phyloP scores from a whole-genome alignment of 148 eudicot species.

The Fagopyrum homotropicum region DNA sequence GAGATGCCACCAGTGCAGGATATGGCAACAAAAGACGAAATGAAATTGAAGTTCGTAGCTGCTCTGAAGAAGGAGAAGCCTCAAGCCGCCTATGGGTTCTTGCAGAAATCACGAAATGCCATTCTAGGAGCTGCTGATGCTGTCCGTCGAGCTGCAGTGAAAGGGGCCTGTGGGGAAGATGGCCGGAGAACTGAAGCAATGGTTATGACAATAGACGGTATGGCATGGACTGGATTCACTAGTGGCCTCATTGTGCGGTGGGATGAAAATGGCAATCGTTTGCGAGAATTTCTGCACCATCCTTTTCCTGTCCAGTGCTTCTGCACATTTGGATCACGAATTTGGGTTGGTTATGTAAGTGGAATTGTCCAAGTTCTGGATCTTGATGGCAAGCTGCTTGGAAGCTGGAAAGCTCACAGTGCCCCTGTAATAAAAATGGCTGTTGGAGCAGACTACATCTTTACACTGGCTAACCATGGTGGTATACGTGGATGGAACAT shows the following conservation, averaged over 20 bases:
- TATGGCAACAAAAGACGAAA: conserved; percentile 52
- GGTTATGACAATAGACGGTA: conserved; percentile 56
- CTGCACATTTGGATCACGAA: conserved; percentile 63
- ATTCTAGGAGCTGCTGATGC: conserved; percentile 98
- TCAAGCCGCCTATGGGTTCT: conserved; percentile 55
- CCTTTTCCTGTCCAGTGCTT: conserved; percentile 58
- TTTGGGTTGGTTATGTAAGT: conserved; percentile 88
- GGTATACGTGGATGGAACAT: conserved; percentile 93
- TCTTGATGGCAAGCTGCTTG: conserved; percentile 66
- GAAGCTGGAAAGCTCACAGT: conserved; percentile 72
- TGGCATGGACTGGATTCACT: conserved; percentile 78
- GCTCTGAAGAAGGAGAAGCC: conserved; percentile 62
- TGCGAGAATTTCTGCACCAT: conserved; percentile 65
- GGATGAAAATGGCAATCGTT: conserved; percentile 93
- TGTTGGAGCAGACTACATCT: conserved; percentile 65
- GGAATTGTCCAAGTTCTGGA: conserved; percentile 73
- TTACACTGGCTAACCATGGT: conserved; percentile 82
- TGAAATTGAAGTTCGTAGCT: conserved; percentile 47
- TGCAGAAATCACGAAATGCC: conserved; percentile 95
- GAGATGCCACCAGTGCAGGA: conserved; percentile 52
- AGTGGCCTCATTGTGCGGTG: conserved; percentile 87
- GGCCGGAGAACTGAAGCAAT: conserved; percentile 68
- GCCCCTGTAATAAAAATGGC: conserved; percentile 62
- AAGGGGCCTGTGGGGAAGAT: conserved; percentile 85
- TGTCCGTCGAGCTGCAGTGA: conserved; percentile 86